Evolutionary conservation across 1,139 yeast genomes (phyloP).

Genomic region (Kazachstania sp.): DNA sequence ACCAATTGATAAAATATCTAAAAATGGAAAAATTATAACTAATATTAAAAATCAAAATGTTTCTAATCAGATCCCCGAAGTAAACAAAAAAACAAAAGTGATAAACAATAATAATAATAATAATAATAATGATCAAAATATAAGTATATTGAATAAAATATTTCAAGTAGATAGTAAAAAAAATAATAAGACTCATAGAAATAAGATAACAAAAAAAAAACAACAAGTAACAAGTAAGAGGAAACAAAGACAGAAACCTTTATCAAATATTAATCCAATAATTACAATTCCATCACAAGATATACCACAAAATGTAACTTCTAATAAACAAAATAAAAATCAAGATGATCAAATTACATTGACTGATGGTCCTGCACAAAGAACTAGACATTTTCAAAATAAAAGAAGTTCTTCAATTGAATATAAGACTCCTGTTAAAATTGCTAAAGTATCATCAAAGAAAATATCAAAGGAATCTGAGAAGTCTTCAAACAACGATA

Average conservation of each 20-base stretch:
- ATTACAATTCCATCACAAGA: conserved; percentile 17
- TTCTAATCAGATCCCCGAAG: background rate
- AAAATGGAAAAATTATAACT: conserved; percentile 3
- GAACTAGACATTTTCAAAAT: background rate
- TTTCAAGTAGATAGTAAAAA: conserved; percentile 10
- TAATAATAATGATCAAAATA: conserved; percentile 12
- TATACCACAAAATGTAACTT: background rate
- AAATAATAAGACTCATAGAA: background rate
- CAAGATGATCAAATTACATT: background rate
- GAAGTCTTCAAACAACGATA: too few relatives aligned
- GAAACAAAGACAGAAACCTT: conserved; percentile 11
- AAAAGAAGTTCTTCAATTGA: too few relatives aligned
- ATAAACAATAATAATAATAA: conserved; percentile 1
- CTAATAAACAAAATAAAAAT: background rate
- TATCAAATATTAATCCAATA: conserved; percentile 14
- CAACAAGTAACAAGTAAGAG: background rate
- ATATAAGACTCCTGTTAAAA: too few relatives aligned
- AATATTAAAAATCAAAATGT: background rate
- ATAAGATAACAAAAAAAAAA: conserved; percentile 5
- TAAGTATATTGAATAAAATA: conserved; percentile 19
- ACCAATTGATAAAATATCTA: conserved; percentile 5
- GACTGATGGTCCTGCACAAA: background rate
- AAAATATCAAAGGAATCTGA: too few relatives aligned
- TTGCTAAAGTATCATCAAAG: too few relatives aligned
- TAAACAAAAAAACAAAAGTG: background rate